phyloP scores from a whole-genome alignment of 106 monocot species.

The Dendrobium officinale region DNA sequence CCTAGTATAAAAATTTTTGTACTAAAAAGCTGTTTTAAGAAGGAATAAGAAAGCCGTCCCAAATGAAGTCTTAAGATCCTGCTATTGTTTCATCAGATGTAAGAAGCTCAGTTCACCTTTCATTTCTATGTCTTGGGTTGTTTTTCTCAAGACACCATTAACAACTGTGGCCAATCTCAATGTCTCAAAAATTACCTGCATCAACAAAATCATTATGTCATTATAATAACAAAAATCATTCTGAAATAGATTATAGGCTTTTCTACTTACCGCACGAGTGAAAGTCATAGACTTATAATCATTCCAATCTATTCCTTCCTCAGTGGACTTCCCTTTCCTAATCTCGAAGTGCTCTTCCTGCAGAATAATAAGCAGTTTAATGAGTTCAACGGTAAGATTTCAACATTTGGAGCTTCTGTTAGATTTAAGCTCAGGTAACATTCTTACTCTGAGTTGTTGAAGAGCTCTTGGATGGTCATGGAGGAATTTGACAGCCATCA shows the following conservation, averaged over 20 bases:
- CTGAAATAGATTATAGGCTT: background rate
- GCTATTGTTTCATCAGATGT: too few relatives aligned
- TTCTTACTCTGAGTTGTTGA: conserved; percentile 70
- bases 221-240: background rate
- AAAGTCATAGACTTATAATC: conserved; percentile 90
- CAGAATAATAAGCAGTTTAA: conserved; percentile 5
- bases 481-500: conserved; percentile 96
- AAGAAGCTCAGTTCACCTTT: conserved; percentile 43
- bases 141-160: conserved; percentile 86
- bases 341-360: conserved; percentile 82
- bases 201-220: background rate
- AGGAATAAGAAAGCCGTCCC: too few relatives aligned
- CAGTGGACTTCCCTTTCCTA: conserved; percentile 47
- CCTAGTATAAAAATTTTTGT: too few relatives aligned
- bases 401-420: background rate
- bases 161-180: conserved; percentile 85
- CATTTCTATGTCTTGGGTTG: conserved; percentile 79
- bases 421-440: background rate
- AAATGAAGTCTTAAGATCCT: too few relatives aligned
- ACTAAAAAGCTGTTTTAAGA: too few relatives aligned
- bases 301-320: conserved; percentile 71
- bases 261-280: conserved; percentile 66
- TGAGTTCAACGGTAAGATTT: background rate
- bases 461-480: conserved; percentile 80
- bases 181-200: conserved; percentile 82